These are phyloP conservation scores for Metarhizium brunneum DNA, from an alignment of 2,329 filamentous ascomycete genomes.

Conservation along the genomic window DNA sequence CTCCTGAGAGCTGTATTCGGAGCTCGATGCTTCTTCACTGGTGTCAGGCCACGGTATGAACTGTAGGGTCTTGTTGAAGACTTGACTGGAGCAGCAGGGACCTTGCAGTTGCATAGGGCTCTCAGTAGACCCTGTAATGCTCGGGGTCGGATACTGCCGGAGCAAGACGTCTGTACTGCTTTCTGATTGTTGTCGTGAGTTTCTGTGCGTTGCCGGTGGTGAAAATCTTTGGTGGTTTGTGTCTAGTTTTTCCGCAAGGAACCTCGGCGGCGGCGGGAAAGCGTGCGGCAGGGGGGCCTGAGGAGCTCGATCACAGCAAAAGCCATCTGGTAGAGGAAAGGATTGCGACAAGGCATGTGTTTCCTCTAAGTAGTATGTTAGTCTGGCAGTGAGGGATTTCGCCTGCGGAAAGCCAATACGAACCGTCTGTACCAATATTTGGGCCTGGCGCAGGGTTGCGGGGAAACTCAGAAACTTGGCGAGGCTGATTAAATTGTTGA, in stretches of 20 bases:
- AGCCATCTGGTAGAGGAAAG: conserved; percentile 10
- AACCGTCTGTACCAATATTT: background rate
- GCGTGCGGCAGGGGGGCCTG: background rate
- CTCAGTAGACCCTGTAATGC: background rate
- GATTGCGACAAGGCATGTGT: conserved; percentile 12
- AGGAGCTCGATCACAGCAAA: background rate
- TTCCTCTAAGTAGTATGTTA: background rate
- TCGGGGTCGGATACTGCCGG: background rate
- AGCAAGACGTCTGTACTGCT: background rate
- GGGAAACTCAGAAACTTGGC: background rate
- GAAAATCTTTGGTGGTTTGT: background rate
- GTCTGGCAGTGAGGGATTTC: background rate
- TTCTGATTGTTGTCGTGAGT: background rate
- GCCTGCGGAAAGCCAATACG: background rate
- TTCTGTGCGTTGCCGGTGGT: background rate
- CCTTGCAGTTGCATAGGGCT: background rate
- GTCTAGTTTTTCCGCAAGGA: background rate
- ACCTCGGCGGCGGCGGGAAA: background rate
- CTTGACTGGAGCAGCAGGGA: background rate
- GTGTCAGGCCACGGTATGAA: conserved; percentile 2
- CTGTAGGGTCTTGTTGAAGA: background rate
- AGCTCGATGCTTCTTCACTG: conserved; percentile 4
- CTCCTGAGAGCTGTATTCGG: conserved; percentile 16
- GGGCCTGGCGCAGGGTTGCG: background rate
- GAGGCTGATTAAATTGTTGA: conserved; percentile 1